Evolutionary conservation across 1,284 basidiomycete species (phyloP).

Genomic region (Sporisorium graminicola): DNA sequence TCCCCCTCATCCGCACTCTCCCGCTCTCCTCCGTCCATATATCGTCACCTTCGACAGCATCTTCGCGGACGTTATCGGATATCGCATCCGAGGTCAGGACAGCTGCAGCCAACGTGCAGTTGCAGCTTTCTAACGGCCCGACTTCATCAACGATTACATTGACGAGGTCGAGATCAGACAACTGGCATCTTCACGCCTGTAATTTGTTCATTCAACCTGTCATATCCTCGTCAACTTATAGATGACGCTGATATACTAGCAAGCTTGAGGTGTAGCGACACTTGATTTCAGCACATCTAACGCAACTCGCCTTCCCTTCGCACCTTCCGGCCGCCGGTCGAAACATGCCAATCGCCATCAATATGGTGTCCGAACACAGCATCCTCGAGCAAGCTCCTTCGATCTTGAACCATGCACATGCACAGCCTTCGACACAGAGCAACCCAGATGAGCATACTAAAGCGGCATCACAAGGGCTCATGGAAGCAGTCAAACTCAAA

Average conservation of each 20-base stretch:
- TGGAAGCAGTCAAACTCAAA: slow-evolving; percentile 38
- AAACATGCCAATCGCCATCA: background rate
- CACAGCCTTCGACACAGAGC: background rate
- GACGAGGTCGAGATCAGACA: slow-evolving; percentile 12
- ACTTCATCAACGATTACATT: slow-evolving; percentile 39
- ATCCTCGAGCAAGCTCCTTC: background rate
- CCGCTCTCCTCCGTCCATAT: background rate
- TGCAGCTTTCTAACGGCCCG: slow-evolving; percentile 8
- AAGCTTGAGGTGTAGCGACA: slow-evolving; percentile 28
- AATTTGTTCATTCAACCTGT: slow-evolving; percentile 10
- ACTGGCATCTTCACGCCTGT: background rate
- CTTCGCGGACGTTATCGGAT: background rate
- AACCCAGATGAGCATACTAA: background rate
- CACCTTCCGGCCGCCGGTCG: background rate
- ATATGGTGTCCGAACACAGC: slow-evolving; percentile 15
- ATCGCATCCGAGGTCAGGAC: background rate
- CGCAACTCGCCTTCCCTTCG: background rate
- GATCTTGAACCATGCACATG: background rate
- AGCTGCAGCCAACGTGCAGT: slow-evolving; percentile 3
- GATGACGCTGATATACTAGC: slow-evolving; percentile 8
- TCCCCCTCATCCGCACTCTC: background rate
- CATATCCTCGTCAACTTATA: slow-evolving; percentile 2
- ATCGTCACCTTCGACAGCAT: background rate
- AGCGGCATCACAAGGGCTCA: slow-evolving; percentile 4
- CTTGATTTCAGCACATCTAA: slow-evolving; percentile 17